phyloP scores from a whole-genome alignment of 2,329 filamentous ascomycete genomes.

The Proliferodiscus dingleyae region DNA sequence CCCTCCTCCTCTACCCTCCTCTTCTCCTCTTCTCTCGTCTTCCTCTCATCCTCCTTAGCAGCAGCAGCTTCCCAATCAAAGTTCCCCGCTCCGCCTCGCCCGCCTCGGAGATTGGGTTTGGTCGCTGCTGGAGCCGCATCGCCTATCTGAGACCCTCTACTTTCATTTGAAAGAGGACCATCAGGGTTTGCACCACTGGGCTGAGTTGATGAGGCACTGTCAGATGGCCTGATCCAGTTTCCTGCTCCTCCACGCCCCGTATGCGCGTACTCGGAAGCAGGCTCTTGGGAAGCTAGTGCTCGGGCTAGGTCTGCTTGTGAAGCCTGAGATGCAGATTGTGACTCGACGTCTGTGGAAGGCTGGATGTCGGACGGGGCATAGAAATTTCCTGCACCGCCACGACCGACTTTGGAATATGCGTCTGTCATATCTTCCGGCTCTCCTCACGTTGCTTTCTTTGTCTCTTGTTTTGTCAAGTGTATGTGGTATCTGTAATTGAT shows the following conservation, averaged over 20 bases:
- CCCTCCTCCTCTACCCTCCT: conserved; percentile 29
- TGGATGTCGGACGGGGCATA: conserved; percentile 32
- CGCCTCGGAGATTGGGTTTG: conserved; percentile 24
- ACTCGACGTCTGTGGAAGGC: conserved; percentile 12
- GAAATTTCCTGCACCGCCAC: conserved; percentile 62
- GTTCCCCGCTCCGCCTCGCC: conserved; percentile 56
- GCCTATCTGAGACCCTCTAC: neutral
- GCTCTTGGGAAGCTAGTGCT: conserved; percentile 8
- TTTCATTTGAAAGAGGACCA: too few species aligned
- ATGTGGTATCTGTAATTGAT: too few species aligned
- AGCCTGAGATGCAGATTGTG: too few species aligned
- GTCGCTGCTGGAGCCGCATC: neutral
- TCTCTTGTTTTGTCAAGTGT: too few species aligned
- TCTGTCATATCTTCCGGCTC: conserved; percentile 17
- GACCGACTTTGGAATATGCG: conserved; percentile 44
- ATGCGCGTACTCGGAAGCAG: conserved; percentile 34
- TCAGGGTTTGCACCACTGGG: too few species aligned
- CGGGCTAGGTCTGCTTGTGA: too few species aligned
- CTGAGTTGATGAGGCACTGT: conserved; percentile 12
- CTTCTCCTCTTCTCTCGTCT: conserved; percentile 29
- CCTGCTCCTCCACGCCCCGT: conserved; percentile 57
- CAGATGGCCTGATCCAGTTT: conserved; percentile 44
- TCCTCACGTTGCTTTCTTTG: too few species aligned
- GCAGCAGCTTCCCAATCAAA: conserved; percentile 32
- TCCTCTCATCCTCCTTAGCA: conserved; percentile 29